Conservation (phyloP, 140 eudicot species). For the Stevia rebaudiana region DNA sequence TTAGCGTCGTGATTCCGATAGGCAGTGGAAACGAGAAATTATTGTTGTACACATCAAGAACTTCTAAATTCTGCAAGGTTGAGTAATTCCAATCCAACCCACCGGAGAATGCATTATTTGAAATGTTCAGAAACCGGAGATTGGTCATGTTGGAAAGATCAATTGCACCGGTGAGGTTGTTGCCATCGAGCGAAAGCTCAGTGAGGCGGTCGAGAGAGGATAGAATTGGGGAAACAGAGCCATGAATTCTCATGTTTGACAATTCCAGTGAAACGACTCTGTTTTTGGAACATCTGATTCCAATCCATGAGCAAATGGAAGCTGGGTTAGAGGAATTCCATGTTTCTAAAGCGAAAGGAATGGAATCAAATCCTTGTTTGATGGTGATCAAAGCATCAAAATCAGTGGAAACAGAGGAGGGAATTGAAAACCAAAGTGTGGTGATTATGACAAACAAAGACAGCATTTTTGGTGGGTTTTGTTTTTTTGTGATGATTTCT, state of each 20-base stretch:
- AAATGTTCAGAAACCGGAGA: constrained; percentile 63
- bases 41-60: constrained; percentile 75
- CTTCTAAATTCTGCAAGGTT: constrained; percentile 46
- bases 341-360: constrained; percentile 31
- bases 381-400: constrained; percentile 57
- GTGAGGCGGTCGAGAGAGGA: constrained; percentile 41
- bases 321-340: constrained; percentile 69
- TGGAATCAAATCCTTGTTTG: constrained; percentile 55
- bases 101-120: constrained; percentile 65
- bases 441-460: constrained; percentile 46
- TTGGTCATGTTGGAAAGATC: constrained; percentile 42
- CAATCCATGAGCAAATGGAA: constrained; percentile 80
- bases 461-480: constrained; percentile 31
- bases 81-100: constrained; percentile 62
- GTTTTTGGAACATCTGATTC: constrained; percentile 52
- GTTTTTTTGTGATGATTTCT: constrained; percentile 22
- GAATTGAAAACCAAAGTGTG: constrained; percentile 36
- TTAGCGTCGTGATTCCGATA: constrained; percentile 37
- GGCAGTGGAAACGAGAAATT: constrained; percentile 69
- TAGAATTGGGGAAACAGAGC: constrained; percentile 66
- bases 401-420: constrained; percentile 57
- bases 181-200: constrained; percentile 59
- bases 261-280: constrained; percentile 59
- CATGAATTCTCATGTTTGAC: constrained; percentile 57
- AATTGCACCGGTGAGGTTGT: constrained; percentile 83